Evolutionary conservation across 2,329 filamentous ascomycete genomes (phyloP), one percentile per base, ranked within the genome.

Genomic region (Nigrospora sphaerica): DNA sequence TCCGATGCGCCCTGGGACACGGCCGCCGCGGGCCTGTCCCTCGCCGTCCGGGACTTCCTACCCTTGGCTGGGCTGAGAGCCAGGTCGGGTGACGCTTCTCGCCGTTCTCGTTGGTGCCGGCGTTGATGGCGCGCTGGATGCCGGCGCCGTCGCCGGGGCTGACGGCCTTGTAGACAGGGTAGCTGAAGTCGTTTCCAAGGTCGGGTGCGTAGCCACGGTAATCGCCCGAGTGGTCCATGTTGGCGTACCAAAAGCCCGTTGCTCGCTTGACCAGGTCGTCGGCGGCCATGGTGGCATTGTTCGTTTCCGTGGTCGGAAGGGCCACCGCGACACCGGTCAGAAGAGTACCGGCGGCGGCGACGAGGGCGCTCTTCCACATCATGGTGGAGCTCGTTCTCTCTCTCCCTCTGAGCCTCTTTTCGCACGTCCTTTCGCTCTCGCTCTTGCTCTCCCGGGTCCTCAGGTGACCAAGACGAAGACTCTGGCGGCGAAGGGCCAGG

Each of bases 1-100:
- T 16, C 23, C 12, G 31, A 33, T 33, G 31, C 10, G 12, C 16
- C 12, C 12, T 12, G 28, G n/a, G 14, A 31, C 31, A 31, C 13
- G n/a, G 39, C 28, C 23, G 11, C 16, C 14, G 12, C 48, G 2
- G 23, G 5, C 23, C 23, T 10, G 4, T 28, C 39, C 13, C 11
- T 14, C 18, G 32, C 16, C 16, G 40, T 14, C n/a, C 31, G 39
- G 47, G 28, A 40, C 34, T 14, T 14, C 48, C 18, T 55, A 65
- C 64, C 45, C 69, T 61, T 14, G 69, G 69, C 50, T 71, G 66
- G 31, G 66, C 68, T 2, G 68, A 65, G 9, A 72, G 53, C 69
- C 69, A 72, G 45, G 63, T 35, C 3, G 55, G 50, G 32, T 71
- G 57, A 11, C 69, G 62, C 12, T 42, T 57, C 11, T 47, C 57